phyloP scores from a whole-genome alignment of 2,329 filamentous ascomycete genomes.

The Aspergillus piperis region DNA sequence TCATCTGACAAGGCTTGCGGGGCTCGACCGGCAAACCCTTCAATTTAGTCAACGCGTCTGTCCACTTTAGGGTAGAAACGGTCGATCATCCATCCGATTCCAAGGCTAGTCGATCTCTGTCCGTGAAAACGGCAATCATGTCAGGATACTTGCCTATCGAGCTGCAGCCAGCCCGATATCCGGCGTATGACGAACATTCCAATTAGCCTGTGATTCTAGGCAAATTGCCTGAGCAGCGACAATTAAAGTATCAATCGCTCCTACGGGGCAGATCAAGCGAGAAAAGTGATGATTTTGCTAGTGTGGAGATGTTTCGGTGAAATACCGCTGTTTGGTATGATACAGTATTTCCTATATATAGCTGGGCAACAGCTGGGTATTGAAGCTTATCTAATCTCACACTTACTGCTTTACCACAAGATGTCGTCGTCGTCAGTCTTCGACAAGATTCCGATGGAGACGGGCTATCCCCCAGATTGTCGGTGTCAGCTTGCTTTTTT shows the following conservation, averaged over 20 bases:
- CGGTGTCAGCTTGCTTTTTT: background rate
- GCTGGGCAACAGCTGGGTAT: background rate
- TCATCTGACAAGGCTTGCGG: slow-evolving; percentile 11
- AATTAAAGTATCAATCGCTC: background rate
- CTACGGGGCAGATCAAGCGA: background rate
- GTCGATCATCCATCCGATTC: slow-evolving; percentile 6
- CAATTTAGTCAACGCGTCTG: background rate
- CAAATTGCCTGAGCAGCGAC: background rate
- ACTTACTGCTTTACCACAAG: background rate
- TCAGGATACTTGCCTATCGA: background rate
- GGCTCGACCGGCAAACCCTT: slow-evolving; percentile 5
- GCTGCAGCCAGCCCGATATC: background rate
- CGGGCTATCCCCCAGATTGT: background rate
- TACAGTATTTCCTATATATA: slow-evolving; percentile 2
- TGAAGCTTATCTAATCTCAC: slow-evolving; percentile 3
- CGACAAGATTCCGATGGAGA: background rate
- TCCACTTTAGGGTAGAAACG: slow-evolving; percentile 5
- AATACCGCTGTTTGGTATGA: slow-evolving; percentile 1
- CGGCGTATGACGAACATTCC: background rate
- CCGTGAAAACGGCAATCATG: background rate
- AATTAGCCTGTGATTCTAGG: background rate
- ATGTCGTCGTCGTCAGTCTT: background rate
- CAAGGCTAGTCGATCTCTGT: slow-evolving; percentile 7
- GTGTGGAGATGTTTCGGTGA: background rate
- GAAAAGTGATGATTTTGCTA: background rate